Percentiles rank a stretch among this genome's conserved stretches.
These are phyloP conservation scores for Sarcodon aspratus DNA, from an alignment of 768 basidiomycete genomes.

Conservation along the genomic window DNA sequence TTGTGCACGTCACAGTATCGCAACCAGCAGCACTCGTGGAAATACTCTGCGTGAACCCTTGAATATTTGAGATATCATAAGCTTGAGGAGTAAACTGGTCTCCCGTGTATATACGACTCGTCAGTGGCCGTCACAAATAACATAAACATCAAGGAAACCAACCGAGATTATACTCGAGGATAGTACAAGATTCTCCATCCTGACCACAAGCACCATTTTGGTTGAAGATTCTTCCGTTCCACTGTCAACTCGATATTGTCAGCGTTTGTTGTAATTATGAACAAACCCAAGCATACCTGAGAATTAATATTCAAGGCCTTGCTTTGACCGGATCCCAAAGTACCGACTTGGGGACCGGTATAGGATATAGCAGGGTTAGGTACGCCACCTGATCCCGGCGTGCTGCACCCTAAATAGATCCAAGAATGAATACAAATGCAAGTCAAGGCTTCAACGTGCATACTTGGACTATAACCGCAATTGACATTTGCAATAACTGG, in stretches of 20 bases:
- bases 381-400: background rate
- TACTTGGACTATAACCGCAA: constrained; percentile 29
- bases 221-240: constrained; percentile 30
- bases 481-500: constrained; percentile 27
- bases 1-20: constrained; percentile 27
- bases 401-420: background rate
- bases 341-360: constrained; percentile 22
- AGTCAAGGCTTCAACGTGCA: no score
- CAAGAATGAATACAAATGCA: background rate
- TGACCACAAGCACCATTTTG: constrained; percentile 25
- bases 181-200: constrained; percentile 26
- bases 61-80: constrained; percentile 34
- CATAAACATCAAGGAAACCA: constrained; percentile 1
- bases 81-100: constrained; percentile 15
- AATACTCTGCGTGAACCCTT: constrained; percentile 29
- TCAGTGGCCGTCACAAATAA: no score
- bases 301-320: constrained; percentile 16
- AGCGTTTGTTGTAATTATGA: no score
- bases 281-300: background rate
- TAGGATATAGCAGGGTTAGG: constrained; percentile 12
- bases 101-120: constrained; percentile 6
- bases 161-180: constrained; percentile 29
- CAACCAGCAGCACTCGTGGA: constrained; percentile 23
- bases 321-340: constrained; percentile 14
- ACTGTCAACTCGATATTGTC: constrained; percentile 11